Evolutionary conservation across 805 yeast genomes (phyloP).

Genomic region (Candida montana): DNA sequence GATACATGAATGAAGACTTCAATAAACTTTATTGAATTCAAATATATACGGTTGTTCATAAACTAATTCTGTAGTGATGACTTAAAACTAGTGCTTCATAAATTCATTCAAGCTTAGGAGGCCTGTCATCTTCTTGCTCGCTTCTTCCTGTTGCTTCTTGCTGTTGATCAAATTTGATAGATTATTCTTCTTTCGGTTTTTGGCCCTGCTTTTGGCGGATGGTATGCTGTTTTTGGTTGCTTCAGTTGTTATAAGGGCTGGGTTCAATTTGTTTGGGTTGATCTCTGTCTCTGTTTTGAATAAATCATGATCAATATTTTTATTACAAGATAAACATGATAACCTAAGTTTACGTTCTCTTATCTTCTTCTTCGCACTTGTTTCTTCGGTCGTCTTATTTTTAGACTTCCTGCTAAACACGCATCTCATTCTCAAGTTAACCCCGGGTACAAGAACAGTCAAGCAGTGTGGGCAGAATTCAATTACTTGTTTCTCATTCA

Average conservation of each 20-base stretch:
- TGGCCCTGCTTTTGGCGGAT: slow-evolving; percentile 35
- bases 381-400: not conserved
- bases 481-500: slow-evolving; percentile 19
- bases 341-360: slow-evolving; percentile 20
- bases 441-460: slow-evolving; percentile 26
- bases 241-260: too few species aligned
- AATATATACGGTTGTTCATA: too few species aligned
- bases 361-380: slow-evolving; percentile 1
- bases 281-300: slow-evolving; percentile 8
- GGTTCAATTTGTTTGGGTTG: not conserved
- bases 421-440: slow-evolving; percentile 23
- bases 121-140: slow-evolving; percentile 25
- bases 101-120: slow-evolving; percentile 46
- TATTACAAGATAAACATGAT: slow-evolving; percentile 27
- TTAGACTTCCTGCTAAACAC: slow-evolving; percentile 6
- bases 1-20: not conserved
- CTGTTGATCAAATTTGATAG: slow-evolving; percentile 36
- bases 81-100: slow-evolving; percentile 32
- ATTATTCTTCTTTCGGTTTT: slow-evolving; percentile 42
- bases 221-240: not conserved
- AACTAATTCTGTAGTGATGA: not conserved
- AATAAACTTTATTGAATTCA: too few species aligned
- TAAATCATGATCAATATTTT: slow-evolving; percentile 14
- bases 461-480: slow-evolving; percentile 21
- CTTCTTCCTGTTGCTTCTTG: slow-evolving; percentile 35